phyloP scores from a whole-genome alignment of 2,329 filamentous ascomycete species.

The Camillea tinctor region DNA sequence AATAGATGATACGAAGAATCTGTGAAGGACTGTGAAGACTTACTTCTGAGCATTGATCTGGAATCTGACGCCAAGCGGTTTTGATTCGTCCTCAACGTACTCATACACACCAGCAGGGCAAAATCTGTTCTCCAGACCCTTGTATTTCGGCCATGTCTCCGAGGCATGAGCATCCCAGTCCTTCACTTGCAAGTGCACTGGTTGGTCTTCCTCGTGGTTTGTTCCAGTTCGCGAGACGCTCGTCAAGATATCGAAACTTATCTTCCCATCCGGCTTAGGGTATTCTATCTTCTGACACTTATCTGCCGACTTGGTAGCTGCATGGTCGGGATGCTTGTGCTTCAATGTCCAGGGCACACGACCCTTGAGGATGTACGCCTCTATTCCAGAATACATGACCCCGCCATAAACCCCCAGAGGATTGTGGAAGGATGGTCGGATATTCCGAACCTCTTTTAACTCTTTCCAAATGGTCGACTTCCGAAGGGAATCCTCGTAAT shows the following conservation, averaged over 20 bases:
- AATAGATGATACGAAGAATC: background rate
- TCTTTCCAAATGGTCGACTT: slow-evolving; percentile 91
- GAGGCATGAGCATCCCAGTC: slow-evolving; percentile 92
- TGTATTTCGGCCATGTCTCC: slow-evolving; percentile 79
- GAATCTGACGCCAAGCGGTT: slow-evolving; percentile 86
- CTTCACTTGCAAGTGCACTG: slow-evolving; percentile 89
- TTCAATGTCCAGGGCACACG: slow-evolving; percentile 88
- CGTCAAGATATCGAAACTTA: slow-evolving; percentile 94
- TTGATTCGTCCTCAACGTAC: slow-evolving; percentile 89
- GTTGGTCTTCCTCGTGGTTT: slow-evolving; percentile 98
- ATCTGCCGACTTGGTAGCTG: slow-evolving; percentile 76
- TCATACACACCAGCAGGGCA: slow-evolving; percentile 98
- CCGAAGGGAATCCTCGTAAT: slow-evolving; percentile 88
- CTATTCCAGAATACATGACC: slow-evolving; percentile 87
- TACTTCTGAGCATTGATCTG: slow-evolving; percentile 98
- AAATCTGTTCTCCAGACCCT: slow-evolving; percentile 94
- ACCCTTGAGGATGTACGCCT: slow-evolving; percentile 84
- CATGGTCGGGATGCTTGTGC: slow-evolving; percentile 76
- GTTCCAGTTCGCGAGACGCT: slow-evolving; percentile 94
- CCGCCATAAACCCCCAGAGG: slow-evolving; percentile 87
- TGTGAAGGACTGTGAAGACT: slow-evolving; percentile 43
- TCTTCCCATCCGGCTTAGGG: slow-evolving; percentile 91
- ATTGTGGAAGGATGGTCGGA: slow-evolving; percentile 90
- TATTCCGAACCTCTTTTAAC: slow-evolving; percentile 92
- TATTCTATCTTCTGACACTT: slow-evolving; percentile 89